These are phyloP conservation scores for Phlegmacium glaucopus DNA, from an alignment of 768 basidiomycete species.

Conservation along the genomic window DNA sequence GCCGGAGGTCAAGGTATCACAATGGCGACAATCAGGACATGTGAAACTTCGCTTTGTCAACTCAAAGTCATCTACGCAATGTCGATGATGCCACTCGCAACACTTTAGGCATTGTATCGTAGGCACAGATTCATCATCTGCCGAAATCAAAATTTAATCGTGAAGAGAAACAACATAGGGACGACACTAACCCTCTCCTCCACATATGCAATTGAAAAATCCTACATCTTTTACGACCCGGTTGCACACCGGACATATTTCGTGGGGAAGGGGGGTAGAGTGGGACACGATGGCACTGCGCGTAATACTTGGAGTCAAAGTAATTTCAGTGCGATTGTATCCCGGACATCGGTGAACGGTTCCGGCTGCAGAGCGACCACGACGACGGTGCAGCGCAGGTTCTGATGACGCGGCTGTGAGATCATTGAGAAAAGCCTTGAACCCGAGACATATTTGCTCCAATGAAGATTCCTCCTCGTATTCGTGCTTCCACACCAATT, in stretches of 20 bases:
- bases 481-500: not conserved
- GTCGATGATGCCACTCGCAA: too few relatives aligned
- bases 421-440: not conserved
- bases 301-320: not conserved
- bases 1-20: constrained; percentile 38
- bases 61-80: too few relatives aligned
- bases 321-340: not conserved
- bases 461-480: not conserved
- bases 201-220: not conserved
- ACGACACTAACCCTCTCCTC: not conserved
- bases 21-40: too few relatives aligned
- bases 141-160: too few relatives aligned
- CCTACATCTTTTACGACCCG: constrained; percentile 1
- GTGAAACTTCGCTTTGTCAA: too few relatives aligned
- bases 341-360: not conserved
- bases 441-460: not conserved
- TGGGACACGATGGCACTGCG: not conserved
- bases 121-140: too few relatives aligned
- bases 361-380: not conserved
- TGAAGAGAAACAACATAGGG: not conserved
- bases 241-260: constrained; percentile 1
- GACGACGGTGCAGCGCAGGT: not conserved
- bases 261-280: too few relatives aligned
- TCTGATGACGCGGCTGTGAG: not conserved
- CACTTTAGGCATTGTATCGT: too few relatives aligned